phyloP scores from a whole-genome alignment of 768 basidiomycete genomes.

The Leucosporidium yakuticum region DNA sequence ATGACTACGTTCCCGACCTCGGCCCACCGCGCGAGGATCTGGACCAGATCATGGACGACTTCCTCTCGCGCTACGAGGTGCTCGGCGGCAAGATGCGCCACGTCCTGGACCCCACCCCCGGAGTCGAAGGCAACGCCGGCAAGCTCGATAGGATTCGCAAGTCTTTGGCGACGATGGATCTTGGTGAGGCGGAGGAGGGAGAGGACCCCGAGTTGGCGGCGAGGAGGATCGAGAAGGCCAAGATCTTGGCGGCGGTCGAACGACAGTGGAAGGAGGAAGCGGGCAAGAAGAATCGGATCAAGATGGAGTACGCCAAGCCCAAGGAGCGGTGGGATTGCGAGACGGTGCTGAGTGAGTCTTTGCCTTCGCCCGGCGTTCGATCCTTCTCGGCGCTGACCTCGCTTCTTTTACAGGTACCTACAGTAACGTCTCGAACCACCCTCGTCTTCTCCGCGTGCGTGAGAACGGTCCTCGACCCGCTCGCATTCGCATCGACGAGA shows the following conservation, averaged over 20 bases:
- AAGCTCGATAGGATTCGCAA: slow-evolving; percentile 74
- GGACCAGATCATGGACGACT: slow-evolving; percentile 83
- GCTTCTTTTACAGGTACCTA: slow-evolving; percentile 63
- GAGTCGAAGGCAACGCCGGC: slow-evolving; percentile 39
- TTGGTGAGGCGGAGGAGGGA: slow-evolving; percentile 44
- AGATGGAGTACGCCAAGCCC: slow-evolving; percentile 49
- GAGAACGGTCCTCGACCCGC: slow-evolving; percentile 51
- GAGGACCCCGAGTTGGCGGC: slow-evolving; percentile 46
- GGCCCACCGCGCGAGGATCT: slow-evolving; percentile 83
- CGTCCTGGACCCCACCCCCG: slow-evolving; percentile 43
- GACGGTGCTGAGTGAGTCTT: slow-evolving; percentile 75
- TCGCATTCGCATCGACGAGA: slow-evolving; percentile 66
- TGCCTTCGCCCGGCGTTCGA: background rate
- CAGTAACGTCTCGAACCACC: slow-evolving; percentile 96
- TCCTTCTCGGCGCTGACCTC: background rate
- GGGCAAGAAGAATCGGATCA: slow-evolving; percentile 41
- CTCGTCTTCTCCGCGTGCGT: slow-evolving; percentile 70
- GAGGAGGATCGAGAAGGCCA: slow-evolving; percentile 30
- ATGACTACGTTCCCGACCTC: slow-evolving; percentile 55
- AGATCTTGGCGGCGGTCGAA: slow-evolving; percentile 31
- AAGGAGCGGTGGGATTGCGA: slow-evolving; percentile 86
- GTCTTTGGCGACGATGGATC: slow-evolving; percentile 44
- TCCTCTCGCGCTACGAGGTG: slow-evolving; percentile 84
- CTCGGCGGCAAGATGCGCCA: slow-evolving; percentile 78
- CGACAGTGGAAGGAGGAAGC: slow-evolving; percentile 44